Conservation (phyloP, 2,329 filamentous ascomycete genomes). For the Aspergillus candidus region DNA sequence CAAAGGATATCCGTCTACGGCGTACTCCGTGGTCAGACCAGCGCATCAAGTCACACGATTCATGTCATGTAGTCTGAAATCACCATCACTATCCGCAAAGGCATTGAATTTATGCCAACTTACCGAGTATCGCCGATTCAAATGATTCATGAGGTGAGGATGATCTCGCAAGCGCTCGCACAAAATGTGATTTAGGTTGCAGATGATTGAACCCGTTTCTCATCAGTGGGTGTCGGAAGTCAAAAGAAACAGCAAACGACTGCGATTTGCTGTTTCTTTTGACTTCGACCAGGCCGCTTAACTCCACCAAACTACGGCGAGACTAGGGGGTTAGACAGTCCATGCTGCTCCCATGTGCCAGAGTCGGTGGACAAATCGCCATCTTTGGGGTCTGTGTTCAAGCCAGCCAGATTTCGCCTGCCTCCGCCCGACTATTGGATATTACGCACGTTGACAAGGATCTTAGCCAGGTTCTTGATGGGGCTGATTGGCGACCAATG, state of each 20-base stretch:
- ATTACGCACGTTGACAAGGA: conserved; percentile 9
- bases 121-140: neutral
- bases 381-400: conserved; percentile 1
- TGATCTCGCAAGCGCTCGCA: conserved; percentile 1
- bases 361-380: neutral
- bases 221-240: conserved; percentile 2
- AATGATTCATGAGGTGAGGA: conserved; percentile 1
- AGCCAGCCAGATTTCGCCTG: neutral
- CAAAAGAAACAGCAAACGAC: conserved; percentile 12
- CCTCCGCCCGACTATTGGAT: neutral
- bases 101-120: neutral
- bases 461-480: neutral
- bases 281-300: conserved; percentile 7
- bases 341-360: conserved; percentile 11
- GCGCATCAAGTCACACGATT: conserved; percentile 15
- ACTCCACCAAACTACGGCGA: neutral
- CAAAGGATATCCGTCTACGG: too few species aligned
- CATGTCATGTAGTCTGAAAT: conserved; percentile 8
- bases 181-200: conserved; percentile 13
- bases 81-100: neutral
- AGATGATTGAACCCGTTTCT: conserved; percentile 8
- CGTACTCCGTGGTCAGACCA: too few species aligned
- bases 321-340: conserved; percentile 6
- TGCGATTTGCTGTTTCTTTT: conserved; percentile 1
- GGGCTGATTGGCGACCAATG: conserved; percentile 3